phyloP scores from a whole-genome alignment of 1,284 basidiomycete genomes.

The Boletus sp. region DNA sequence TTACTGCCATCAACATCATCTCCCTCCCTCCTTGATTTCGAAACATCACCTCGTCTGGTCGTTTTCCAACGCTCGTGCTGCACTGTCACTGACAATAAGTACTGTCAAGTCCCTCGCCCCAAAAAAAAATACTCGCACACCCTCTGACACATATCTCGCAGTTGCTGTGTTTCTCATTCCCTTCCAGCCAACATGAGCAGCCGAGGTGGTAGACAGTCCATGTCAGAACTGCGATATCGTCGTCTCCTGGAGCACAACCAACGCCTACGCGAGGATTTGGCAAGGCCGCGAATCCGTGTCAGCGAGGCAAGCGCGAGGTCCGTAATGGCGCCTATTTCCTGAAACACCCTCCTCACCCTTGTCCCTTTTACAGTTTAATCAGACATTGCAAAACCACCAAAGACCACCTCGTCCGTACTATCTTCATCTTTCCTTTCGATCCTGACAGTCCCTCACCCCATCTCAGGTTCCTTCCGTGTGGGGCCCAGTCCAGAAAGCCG shows the following conservation, averaged over 20 bases:
- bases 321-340: constrained; percentile 26
- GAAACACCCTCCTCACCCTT: constrained; percentile 8
- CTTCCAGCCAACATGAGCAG: constrained; percentile 46
- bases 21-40: neutral
- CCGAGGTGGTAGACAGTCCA: constrained; percentile 72
- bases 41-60: neutral
- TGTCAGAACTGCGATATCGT: constrained; percentile 95
- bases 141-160: constrained; percentile 9
- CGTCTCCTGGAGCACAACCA: constrained; percentile 92
- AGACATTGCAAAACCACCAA: constrained; percentile 87
- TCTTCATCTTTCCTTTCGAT: neutral
- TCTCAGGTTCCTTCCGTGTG: constrained; percentile 82
- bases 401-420: constrained; percentile 49
- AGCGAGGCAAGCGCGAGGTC: constrained; percentile 90
- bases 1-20: constrained; percentile 18
- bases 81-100: neutral
- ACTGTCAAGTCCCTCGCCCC: constrained; percentile 10
- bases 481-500: constrained; percentile 80
- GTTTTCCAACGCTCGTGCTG: neutral
- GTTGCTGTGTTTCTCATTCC: constrained; percentile 4
- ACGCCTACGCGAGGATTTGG: constrained; percentile 85
- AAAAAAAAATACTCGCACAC: neutral
- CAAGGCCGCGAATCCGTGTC: constrained; percentile 81
- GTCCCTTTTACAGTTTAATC: constrained; percentile 63
- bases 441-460: constrained; percentile 10